Conservation (phyloP, 176 grass and related monocot genomes). For the Leersia perrieri region DNA sequence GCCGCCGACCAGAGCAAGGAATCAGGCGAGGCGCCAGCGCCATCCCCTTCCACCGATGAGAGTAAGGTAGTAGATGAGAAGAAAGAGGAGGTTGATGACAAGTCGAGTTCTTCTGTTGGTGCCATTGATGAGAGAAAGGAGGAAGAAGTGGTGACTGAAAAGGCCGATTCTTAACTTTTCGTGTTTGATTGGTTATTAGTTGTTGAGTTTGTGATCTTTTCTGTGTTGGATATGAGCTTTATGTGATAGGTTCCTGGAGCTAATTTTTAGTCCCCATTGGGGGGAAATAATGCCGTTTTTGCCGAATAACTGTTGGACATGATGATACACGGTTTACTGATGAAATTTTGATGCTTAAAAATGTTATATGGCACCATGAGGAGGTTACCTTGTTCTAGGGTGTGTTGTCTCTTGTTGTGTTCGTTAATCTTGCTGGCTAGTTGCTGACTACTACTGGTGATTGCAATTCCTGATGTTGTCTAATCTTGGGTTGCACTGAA, state of each 20-base stretch:
- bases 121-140: slow-evolving; percentile 2
- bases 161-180: slow-evolving; percentile 34
- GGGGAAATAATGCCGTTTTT: slow-evolving; percentile 35
- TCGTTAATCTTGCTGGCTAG: neutral
- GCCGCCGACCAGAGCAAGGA: neutral
- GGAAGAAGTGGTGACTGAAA: slow-evolving; percentile 6
- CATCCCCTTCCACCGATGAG: neutral
- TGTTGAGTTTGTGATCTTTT: slow-evolving; percentile 13
- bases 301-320: slow-evolving; percentile 13
- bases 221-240: neutral
- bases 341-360: slow-evolving; percentile 14
- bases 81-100: neutral
- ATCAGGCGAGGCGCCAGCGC: neutral
- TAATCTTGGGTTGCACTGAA: neutral
- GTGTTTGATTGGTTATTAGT: slow-evolving; percentile 23
- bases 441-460: neutral
- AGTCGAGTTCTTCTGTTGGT: neutral
- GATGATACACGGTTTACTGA: neutral
- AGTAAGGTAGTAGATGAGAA: slow-evolving; percentile 2
- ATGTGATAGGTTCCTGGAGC: neutral
- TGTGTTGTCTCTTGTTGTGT: neutral
- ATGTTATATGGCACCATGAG: neutral
- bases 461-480: neutral
- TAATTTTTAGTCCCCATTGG: slow-evolving; percentile 24
- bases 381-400: neutral